phyloP scores from a whole-genome alignment of 2,329 filamentous ascomycete species.

The Arthrobotrys iridis region DNA sequence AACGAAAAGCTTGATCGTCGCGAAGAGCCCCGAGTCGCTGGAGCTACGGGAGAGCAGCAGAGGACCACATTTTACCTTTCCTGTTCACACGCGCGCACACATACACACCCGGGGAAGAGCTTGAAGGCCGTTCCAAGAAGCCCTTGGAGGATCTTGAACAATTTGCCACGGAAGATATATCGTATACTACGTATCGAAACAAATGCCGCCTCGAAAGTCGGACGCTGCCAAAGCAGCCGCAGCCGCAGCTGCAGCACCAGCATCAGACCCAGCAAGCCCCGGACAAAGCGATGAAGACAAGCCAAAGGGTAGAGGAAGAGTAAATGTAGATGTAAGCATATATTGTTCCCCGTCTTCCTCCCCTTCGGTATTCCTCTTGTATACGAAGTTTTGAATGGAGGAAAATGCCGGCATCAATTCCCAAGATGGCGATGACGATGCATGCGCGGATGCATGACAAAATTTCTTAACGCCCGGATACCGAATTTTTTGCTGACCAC shows the following conservation, averaged over 20 bases:
- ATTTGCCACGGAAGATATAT: neutral
- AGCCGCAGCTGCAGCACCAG: neutral
- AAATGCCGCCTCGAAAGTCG: conserved; percentile 48
- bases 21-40: neutral
- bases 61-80: neutral
- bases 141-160: neutral
- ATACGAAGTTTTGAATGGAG: neutral
- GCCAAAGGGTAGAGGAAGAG: conserved; percentile 10
- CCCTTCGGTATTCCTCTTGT: neutral
- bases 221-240: conserved; percentile 22
- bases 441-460: neutral
- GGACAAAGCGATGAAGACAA: conserved; percentile 28
- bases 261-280: conserved; percentile 29
- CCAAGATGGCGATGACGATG: neutral
- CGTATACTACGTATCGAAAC: conserved; percentile 2
- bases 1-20: neutral
- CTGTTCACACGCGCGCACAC: too few species aligned
- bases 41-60: neutral
- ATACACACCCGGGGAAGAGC: too few species aligned
- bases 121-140: too few species aligned
- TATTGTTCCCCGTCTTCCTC: neutral
- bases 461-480: neutral
- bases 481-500: conserved; percentile 8
- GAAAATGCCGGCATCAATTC: neutral
- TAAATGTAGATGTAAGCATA: conserved; percentile 43